Base-by-base conservation (phyloP, 805 yeast genomes). In the Suhomyces sp. region DNA sequence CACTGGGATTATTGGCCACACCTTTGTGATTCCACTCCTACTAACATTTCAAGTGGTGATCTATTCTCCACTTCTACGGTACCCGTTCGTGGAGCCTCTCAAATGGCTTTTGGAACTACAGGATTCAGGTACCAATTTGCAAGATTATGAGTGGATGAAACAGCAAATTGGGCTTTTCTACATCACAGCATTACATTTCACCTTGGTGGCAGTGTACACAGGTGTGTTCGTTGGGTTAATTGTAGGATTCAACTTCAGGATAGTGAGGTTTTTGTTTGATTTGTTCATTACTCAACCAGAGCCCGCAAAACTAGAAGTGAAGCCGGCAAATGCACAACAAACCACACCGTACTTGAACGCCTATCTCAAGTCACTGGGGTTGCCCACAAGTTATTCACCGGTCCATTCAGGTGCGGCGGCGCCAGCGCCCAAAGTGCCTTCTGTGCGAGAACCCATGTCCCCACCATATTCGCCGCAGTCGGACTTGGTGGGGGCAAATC, bases 81-180 rank as follows among this genome's bases (percentile, higher is more conserved):
- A 53, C 15, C 59, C 59, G 10, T 44, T 56, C 15, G 31, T 51
- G 9, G 51, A 43, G 4, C 59, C 57, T 7, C 24, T 56, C 31
- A 27, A 24, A 20, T 56, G 54, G 43, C 33, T 56, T 3, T 44
- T 56, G n/a, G 54, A 49, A 40, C 45, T 56, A 17, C 48, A 56
- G 13, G 53, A 50, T n/a, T 21, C 46, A 9, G 29, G 25, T 2
- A n/a, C 19, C 3, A 29, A 39, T 10, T 24, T 48, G 21, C 27
- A 44, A 24, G 44, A 49, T 35, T 37, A 46, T 22, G 46, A n/a
- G 17, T 56, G 59, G 60, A 31, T 57, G 29, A 25, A 43, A 15
- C 46, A 41, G 8, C 60, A 57, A 37, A 7, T 53, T 20, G 46
- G 22, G 17, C 43, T 57, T 9, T 49, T 57, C 33, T 37, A 46